Evolutionary conservation across 192 early-diverging fungal genomes (phyloP).

Genomic region (Entomortierella lignicola): DNA sequence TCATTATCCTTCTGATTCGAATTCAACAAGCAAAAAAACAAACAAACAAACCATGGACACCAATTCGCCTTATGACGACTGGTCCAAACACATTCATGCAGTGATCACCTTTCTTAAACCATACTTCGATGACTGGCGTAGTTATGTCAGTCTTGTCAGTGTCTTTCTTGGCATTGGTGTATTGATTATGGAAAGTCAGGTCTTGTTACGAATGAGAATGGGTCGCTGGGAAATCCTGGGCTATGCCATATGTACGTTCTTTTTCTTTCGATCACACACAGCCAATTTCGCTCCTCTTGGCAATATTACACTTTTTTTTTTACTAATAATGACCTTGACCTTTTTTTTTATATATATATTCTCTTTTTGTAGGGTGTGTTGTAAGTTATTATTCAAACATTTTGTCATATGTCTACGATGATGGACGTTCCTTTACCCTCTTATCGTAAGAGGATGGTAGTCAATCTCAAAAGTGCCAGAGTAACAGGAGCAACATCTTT

Average conservation of each 20-base stretch:
- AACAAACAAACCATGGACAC: constrained; percentile 21
- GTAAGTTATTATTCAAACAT: constrained; percentile 19
- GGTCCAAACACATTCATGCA: constrained; percentile 44
- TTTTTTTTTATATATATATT: not conserved
- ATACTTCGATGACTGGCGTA: constrained; percentile 51
- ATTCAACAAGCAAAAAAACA: too few species aligned
- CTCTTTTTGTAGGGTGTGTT: constrained; percentile 22
- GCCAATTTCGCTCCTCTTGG: too few species aligned
- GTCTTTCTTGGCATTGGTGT: constrained; percentile 44
- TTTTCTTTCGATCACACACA: too few species aligned
- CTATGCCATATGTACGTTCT: constrained; percentile 34
- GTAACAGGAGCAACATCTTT: too few species aligned
- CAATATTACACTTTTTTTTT: too few species aligned
- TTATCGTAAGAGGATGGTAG: too few species aligned
- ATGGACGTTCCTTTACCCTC: too few species aligned
- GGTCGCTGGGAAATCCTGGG: constrained; percentile 44
- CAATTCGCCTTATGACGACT: constrained; percentile 40
- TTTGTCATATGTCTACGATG: too few species aligned
- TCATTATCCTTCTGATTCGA: not conserved
- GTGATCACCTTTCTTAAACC: constrained; percentile 52
- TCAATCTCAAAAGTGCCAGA: too few species aligned
- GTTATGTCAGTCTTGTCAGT: constrained; percentile 36
- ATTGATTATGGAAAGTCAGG: constrained; percentile 50
- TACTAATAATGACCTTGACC: not conserved
- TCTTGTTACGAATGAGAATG: constrained; percentile 50